phyloP scores from a whole-genome alignment of 805 yeast species.

The Candida xyloterini region DNA sequence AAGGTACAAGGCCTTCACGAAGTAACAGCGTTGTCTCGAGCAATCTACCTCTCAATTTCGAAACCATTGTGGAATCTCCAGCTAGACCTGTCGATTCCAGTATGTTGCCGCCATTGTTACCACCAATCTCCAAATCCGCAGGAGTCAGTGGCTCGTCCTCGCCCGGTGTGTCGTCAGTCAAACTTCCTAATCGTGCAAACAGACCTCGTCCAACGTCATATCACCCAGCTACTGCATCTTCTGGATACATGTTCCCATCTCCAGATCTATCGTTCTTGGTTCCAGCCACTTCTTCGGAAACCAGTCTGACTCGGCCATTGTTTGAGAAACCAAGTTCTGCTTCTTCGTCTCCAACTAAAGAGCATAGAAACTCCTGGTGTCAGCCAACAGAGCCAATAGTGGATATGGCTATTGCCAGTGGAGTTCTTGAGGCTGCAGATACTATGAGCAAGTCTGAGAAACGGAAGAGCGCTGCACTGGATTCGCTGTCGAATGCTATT shows the following conservation, averaged over 20 bases:
- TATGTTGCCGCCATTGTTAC: conserved; percentile 28
- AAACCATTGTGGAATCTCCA: conserved; percentile 42
- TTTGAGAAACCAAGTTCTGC: conserved; percentile 18
- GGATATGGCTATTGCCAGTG: conserved; percentile 32
- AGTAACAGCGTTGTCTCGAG: conserved; percentile 16
- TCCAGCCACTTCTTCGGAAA: conserved; percentile 25
- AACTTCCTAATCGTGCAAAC: conserved; percentile 37
- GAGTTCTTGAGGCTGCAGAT: conserved; percentile 23
- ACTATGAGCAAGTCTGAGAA: conserved; percentile 23
- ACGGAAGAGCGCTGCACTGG: conserved; percentile 33
- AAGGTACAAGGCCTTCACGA: conserved; percentile 10
- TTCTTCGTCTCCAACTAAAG: conserved; percentile 30
- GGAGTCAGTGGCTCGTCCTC: conserved; percentile 10
- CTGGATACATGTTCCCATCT: conserved; percentile 25
- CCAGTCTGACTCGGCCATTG: conserved; percentile 20
- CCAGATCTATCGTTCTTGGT: conserved; percentile 31
- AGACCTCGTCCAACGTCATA: conserved; percentile 83
- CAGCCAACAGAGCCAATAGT: conserved; percentile 33
- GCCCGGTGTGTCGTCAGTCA: conserved; percentile 14
- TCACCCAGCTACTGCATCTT: conserved; percentile 57
- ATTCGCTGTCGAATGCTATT: conserved; percentile 33
- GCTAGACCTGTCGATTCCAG: conserved; percentile 27
- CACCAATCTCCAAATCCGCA: conserved; percentile 23
- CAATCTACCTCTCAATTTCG: conserved; percentile 24
- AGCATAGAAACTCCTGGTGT: conserved; percentile 30